Percentiles rank a stretch among this genome's conserved stretches.
Conservation (phyloP, 148 eudicot species). For the Heliosperma pusillum region DNA sequence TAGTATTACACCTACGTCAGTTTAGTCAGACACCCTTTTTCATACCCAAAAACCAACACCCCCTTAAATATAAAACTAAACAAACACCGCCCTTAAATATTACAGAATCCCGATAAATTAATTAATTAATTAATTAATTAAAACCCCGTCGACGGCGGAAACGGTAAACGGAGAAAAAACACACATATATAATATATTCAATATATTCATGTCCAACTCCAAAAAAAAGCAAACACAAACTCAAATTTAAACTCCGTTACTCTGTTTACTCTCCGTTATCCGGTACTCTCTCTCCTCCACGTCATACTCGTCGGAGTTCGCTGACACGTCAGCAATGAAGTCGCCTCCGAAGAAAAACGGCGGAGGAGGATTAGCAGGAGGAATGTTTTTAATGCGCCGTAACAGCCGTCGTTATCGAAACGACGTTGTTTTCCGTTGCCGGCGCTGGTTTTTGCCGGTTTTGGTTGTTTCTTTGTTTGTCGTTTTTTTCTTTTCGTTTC, state of each 20-base stretch:
- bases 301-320: neutral
- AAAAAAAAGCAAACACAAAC: conserved; percentile 10
- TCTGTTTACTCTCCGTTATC: conserved; percentile 28
- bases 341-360: conserved; percentile 16
- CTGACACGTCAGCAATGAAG: neutral
- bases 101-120: conserved; percentile 13
- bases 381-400: conserved; percentile 23
- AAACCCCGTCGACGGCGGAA: neutral
- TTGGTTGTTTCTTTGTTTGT: conserved; percentile 40
- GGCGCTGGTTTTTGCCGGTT: conserved; percentile 14
- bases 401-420: conserved; percentile 4
- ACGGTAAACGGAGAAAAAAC: neutral
- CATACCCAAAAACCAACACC: neutral
- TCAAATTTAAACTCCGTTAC: conserved; percentile 12
- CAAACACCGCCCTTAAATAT: conserved; percentile 5
- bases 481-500: conserved; percentile 43
- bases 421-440: neutral
- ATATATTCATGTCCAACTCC: neutral
- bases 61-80: too few relatives aligned
- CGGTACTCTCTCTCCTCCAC: conserved; percentile 22
- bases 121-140: too few relatives aligned
- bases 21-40: neutral
- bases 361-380: neutral
- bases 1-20: neutral
- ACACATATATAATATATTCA: too few relatives aligned